phyloP scores from a whole-genome alignment of 2,329 filamentous ascomycete species.

The Eurotiales sp. region DNA sequence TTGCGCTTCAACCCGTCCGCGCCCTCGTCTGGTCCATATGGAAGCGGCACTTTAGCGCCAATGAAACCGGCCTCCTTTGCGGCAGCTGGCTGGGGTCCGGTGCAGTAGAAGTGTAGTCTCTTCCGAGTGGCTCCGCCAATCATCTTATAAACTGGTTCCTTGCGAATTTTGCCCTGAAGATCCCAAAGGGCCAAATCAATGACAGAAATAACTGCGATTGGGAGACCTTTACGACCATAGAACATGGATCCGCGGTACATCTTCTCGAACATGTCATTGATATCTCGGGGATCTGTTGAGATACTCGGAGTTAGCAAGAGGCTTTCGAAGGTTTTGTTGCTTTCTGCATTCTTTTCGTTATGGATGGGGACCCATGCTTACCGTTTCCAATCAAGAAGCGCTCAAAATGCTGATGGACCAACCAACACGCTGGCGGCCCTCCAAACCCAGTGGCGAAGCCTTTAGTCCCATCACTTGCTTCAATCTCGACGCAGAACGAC shows the following conservation, averaged over 20 bases:
- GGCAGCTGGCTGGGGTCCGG: slow-evolving; percentile 75
- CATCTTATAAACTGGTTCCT: slow-evolving; percentile 90
- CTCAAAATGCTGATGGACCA: slow-evolving; percentile 89
- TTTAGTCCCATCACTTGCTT: slow-evolving; percentile 84
- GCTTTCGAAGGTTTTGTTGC: no score
- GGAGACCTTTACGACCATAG: slow-evolving; percentile 89
- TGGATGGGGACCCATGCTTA: no score
- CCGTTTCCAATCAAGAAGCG: slow-evolving; percentile 80
- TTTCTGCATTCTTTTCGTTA: no score
- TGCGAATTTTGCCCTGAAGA: slow-evolving; percentile 81
- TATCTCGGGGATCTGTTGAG: slow-evolving; percentile 74
- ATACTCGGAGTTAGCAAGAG: neutral
- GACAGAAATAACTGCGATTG: slow-evolving; percentile 86
- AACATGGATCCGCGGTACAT: slow-evolving; percentile 98
- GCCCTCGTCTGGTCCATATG: slow-evolving; percentile 85
- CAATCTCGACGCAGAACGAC: slow-evolving; percentile 86
- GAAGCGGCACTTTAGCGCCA: slow-evolving; percentile 84
- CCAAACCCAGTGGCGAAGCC: slow-evolving; percentile 93
- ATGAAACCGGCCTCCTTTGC: slow-evolving; percentile 85
- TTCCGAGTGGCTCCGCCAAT: slow-evolving; percentile 87
- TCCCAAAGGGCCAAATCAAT: slow-evolving; percentile 94
- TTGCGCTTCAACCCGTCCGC: slow-evolving; percentile 80
- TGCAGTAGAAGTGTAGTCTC: slow-evolving; percentile 89
- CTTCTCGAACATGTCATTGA: slow-evolving; percentile 88
- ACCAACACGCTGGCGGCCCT: slow-evolving; percentile 89